Conservation (phyloP, 129 eudicot genomes). For the Silybum marianum region DNA sequence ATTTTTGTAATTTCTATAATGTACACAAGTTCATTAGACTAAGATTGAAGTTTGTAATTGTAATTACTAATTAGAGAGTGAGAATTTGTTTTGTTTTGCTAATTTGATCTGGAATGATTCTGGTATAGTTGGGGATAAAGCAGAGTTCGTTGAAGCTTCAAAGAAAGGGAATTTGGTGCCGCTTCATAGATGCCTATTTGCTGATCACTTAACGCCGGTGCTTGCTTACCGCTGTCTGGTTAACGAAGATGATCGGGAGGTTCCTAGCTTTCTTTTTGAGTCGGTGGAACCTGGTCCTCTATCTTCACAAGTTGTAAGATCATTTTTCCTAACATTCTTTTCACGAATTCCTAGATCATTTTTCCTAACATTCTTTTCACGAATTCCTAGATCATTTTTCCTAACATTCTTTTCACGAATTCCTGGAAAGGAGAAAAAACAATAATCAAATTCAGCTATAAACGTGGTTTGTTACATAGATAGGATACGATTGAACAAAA, state of each 20-base stretch:
- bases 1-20: slow-evolving; percentile 4
- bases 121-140: slow-evolving; percentile 50
- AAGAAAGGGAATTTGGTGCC: slow-evolving; percentile 76
- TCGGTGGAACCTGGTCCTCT: slow-evolving; percentile 79
- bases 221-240: slow-evolving; percentile 93
- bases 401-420: not conserved
- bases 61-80: not conserved
- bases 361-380: slow-evolving; percentile 85
- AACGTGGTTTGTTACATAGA: not conserved
- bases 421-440: not conserved
- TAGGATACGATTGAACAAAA: too few species aligned
- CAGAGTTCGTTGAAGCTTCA: slow-evolving; percentile 69
- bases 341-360: not conserved
- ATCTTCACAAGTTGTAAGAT: slow-evolving; percentile 69
- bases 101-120: not conserved
- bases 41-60: not conserved
- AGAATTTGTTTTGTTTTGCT: slow-evolving; percentile 21
- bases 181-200: slow-evolving; percentile 60
- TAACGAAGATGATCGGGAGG: slow-evolving; percentile 77
- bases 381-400: slow-evolving; percentile 51
- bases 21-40: not conserved
- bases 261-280: slow-evolving; percentile 92
- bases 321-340: not conserved
- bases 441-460: slow-evolving; percentile 8
- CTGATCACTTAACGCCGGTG: slow-evolving; percentile 96